Conservation (phyloP, 148 eudicot species). For the Talinum fruticosum region DNA sequence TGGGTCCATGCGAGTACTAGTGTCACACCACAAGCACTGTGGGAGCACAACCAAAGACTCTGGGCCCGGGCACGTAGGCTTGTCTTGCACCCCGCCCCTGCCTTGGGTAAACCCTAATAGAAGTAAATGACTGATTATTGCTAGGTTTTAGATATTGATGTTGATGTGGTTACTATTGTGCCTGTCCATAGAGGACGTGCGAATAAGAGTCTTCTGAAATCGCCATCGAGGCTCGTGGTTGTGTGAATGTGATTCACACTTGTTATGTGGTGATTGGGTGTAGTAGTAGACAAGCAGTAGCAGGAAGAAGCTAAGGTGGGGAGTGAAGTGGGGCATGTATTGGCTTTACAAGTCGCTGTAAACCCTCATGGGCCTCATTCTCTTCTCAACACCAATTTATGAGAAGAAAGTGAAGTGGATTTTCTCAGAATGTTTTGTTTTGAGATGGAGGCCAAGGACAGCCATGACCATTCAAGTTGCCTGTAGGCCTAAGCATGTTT, state of each 20-base stretch:
- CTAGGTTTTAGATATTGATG: background rate
- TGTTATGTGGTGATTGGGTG: background rate
- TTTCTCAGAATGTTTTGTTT: background rate
- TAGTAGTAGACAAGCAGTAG: too few relatives aligned
- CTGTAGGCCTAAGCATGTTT: conserved; percentile 5
- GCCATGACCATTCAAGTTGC: background rate
- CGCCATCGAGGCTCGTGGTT: background rate
- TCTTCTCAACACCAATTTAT: background rate
- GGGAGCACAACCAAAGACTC: too few relatives aligned
- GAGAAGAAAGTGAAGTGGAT: conserved; percentile 13
- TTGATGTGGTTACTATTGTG: background rate
- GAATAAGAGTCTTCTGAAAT: background rate
- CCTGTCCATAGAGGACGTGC: background rate
- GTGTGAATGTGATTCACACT: background rate
- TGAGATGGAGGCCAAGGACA: background rate
- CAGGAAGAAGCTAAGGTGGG: background rate
- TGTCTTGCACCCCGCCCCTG: too few relatives aligned
- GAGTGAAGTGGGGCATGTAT: conserved; percentile 11
- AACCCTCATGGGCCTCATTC: background rate
- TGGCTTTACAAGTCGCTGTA: background rate
- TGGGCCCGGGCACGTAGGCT: too few relatives aligned
- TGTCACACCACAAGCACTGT: too few relatives aligned
- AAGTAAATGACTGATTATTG: too few relatives aligned
- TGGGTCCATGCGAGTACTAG: too few relatives aligned
- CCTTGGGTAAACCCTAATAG: too few relatives aligned